Evolutionary conservation across 2,329 filamentous ascomycete genomes (phyloP).

Genomic region (Penicillium concentricum): DNA sequence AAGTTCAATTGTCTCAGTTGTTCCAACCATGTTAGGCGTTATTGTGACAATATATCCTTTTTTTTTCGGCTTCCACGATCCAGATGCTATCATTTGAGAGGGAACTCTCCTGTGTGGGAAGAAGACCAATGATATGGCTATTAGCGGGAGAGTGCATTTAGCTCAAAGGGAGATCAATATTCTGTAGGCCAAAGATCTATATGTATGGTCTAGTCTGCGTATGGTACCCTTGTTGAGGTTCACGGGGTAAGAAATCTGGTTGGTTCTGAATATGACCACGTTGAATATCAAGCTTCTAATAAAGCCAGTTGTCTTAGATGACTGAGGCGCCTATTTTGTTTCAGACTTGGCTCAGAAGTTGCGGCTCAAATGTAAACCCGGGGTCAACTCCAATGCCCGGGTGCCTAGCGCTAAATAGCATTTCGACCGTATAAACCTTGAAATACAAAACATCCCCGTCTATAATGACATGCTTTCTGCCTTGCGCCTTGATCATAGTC

Average conservation of each 20-base stretch:
- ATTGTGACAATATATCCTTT: background rate
- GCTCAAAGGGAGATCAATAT: background rate
- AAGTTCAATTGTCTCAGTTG: background rate
- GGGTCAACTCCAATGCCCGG: background rate
- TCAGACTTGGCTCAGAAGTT: background rate
- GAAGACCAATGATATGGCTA: background rate
- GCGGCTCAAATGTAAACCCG: background rate
- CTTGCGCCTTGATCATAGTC: background rate
- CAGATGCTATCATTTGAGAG: background rate
- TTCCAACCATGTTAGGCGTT: constrained; percentile 2
- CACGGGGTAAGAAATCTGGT: background rate
- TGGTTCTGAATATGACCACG: background rate
- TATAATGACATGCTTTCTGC: background rate
- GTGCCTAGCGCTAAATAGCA: background rate
- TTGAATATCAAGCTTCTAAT: background rate
- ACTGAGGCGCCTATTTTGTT: background rate
- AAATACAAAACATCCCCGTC: background rate
- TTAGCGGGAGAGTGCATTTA: background rate
- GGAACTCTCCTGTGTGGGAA: background rate
- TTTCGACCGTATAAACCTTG: background rate
- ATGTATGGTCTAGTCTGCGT: background rate
- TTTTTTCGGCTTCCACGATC: background rate
- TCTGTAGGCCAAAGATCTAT: background rate
- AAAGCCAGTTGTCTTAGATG: background rate
- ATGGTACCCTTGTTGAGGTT: background rate